Conservation (phyloP, 306 rosid genomes). For the Styphnolobium japonicum region DNA sequence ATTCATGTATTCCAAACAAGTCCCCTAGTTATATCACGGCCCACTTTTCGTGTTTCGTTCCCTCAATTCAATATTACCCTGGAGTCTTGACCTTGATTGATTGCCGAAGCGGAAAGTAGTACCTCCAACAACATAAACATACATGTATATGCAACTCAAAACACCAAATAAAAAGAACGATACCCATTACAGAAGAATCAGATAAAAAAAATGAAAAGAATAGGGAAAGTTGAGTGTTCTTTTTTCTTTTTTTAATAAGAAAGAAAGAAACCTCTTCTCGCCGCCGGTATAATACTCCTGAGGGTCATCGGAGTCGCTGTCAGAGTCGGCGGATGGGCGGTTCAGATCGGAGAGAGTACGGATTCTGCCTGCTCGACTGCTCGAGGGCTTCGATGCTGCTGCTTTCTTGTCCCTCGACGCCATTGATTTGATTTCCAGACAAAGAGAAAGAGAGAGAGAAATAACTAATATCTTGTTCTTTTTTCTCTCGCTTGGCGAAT, state of each 20-base stretch:
- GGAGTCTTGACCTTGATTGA: no score
- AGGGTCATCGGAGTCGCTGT: conserved; percentile 68
- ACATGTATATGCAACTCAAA: no score
- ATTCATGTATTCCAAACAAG: background rate
- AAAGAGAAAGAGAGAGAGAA: background rate
- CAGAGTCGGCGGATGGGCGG: conserved; percentile 56
- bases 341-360: conserved; percentile 85
- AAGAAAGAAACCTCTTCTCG: conserved; percentile 68
- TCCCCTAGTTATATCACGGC: background rate
- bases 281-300: conserved; percentile 86
- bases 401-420: conserved; percentile 63
- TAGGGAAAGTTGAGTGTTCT: background rate
- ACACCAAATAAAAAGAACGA: background rate
- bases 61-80: no score
- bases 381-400: conserved; percentile 47
- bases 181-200: background rate
- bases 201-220: background rate
- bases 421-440: conserved; percentile 36
- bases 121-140: background rate
- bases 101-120: background rate
- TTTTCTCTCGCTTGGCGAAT: background rate
- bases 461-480: background rate
- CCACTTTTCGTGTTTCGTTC: no score
- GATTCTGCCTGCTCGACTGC: conserved; percentile 55
- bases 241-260: background rate